phyloP scores from a whole-genome alignment of 2,329 filamentous ascomycete genomes.

The Aspergillus arachidicola region DNA sequence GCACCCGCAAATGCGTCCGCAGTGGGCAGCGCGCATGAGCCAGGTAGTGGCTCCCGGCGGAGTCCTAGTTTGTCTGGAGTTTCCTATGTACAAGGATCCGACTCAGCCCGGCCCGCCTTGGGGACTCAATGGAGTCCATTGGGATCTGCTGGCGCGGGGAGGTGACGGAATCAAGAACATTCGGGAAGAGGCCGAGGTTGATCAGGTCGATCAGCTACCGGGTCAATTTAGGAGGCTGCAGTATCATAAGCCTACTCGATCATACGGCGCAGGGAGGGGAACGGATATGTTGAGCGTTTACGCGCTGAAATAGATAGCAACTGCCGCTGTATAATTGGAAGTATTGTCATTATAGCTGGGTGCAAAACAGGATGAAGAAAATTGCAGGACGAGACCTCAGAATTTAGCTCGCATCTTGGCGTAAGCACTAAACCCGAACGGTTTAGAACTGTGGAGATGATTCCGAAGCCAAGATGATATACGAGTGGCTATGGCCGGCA shows the following conservation, averaged over 20 bases:
- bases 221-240: slow-evolving; percentile 29
- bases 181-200: background rate
- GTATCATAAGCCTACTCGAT: slow-evolving; percentile 35
- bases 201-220: background rate
- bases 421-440: background rate
- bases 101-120: slow-evolving; percentile 43
- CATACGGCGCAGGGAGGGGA: slow-evolving; percentile 36
- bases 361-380: background rate
- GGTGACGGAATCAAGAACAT: slow-evolving; percentile 11
- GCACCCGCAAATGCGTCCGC: slow-evolving; percentile 54
- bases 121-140: slow-evolving; percentile 41
- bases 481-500: background rate
- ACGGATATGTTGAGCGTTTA: slow-evolving; percentile 41
- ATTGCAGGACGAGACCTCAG: background rate
- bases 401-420: background rate
- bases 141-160: slow-evolving; percentile 34
- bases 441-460: background rate
- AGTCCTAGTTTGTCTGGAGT: slow-evolving; percentile 57
- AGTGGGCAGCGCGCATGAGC: slow-evolving; percentile 58
- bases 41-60: slow-evolving; percentile 55
- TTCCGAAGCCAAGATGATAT: background rate
- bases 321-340: background rate
- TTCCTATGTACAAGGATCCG: slow-evolving; percentile 44
- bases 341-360: background rate
- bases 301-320: background rate